A percentile compares a stretch with the other conserved stretches of the same genome.
phyloP scores from a whole-genome alignment of 306 rosid species.

The Vigna unguiculata region DNA sequence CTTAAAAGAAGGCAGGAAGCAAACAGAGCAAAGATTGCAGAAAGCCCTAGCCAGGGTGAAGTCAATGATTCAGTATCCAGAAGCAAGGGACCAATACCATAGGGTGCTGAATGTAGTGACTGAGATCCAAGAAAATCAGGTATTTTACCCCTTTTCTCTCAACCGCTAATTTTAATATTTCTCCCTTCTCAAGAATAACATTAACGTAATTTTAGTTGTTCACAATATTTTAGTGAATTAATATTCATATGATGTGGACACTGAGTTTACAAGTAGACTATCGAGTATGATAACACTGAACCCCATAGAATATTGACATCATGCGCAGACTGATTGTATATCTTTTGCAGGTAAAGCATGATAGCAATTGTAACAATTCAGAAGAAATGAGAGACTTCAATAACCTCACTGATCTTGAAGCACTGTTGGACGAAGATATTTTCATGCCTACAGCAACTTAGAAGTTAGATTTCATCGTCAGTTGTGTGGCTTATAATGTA shows the following conservation, averaged over 20 bases:
- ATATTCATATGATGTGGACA: too few species aligned
- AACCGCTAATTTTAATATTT: neutral
- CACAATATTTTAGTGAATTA: too few species aligned
- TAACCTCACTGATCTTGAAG: constrained; percentile 61
- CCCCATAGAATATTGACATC: neutral
- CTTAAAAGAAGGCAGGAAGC: constrained; percentile 82
- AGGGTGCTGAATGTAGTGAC: constrained; percentile 74
- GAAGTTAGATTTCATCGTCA: constrained; percentile 35
- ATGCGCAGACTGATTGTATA: neutral
- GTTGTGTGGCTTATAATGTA: constrained; percentile 9
- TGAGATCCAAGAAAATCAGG: constrained; percentile 77
- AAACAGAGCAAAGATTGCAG: constrained; percentile 81
- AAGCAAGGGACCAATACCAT: constrained; percentile 87
- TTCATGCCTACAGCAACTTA: constrained; percentile 57
- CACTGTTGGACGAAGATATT: constrained; percentile 63
- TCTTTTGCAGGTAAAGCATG: constrained; percentile 57
- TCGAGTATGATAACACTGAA: too few species aligned
- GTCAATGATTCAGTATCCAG: constrained; percentile 93
- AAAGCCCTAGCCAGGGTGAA: constrained; percentile 90
- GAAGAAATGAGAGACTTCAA: constrained; percentile 53
- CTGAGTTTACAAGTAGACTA: too few species aligned
- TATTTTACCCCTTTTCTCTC: constrained; percentile 34
- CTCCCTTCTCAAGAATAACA: too few species aligned
- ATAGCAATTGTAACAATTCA: constrained; percentile 34
- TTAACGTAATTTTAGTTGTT: too few species aligned